phyloP scores from a whole-genome alignment of 495 filamentous ascomycete species.

The Penicillium cinerascens region DNA sequence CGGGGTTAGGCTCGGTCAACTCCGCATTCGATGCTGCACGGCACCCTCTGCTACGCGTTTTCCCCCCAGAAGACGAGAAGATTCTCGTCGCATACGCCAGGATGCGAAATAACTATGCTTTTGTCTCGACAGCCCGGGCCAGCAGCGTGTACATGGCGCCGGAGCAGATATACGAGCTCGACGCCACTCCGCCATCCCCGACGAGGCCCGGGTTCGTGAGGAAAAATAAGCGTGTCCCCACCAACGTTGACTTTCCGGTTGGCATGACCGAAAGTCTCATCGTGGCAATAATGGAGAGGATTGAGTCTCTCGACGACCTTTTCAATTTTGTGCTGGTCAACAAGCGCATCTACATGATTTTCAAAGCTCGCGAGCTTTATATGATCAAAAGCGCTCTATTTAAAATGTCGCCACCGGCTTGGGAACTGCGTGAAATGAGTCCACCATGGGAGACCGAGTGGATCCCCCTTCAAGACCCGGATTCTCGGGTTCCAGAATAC shows the following conservation, averaged over 20 bases:
- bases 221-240: neutral
- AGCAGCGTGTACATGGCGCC: constrained; percentile 18
- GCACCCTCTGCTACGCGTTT: neutral
- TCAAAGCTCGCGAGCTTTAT: constrained; percentile 56
- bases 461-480: constrained; percentile 40
- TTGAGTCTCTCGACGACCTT: constrained; percentile 54
- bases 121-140: constrained; percentile 19
- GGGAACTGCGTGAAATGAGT: constrained; percentile 63
- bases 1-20: neutral
- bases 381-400: constrained; percentile 54
- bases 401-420: constrained; percentile 59
- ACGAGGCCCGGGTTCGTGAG: constrained; percentile 7
- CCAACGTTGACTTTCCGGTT: constrained; percentile 28
- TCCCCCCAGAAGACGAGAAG: constrained; percentile 18
- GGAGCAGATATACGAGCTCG: constrained; percentile 38
- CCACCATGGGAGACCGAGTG: constrained; percentile 50
- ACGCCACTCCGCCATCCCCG: constrained; percentile 29
- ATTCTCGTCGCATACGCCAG: constrained; percentile 25
- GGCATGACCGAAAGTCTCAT: constrained; percentile 48
- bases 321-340: constrained; percentile 55
- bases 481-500: constrained; percentile 52
- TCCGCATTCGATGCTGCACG: neutral
- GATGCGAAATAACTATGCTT: constrained; percentile 6
- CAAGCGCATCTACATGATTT: constrained; percentile 57
- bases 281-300: constrained; percentile 46